Percentiles rank a stretch among this genome's conserved stretches.
phyloP scores from a whole-genome alignment of 495 filamentous ascomycete species.

The Extremus antarcticus region DNA sequence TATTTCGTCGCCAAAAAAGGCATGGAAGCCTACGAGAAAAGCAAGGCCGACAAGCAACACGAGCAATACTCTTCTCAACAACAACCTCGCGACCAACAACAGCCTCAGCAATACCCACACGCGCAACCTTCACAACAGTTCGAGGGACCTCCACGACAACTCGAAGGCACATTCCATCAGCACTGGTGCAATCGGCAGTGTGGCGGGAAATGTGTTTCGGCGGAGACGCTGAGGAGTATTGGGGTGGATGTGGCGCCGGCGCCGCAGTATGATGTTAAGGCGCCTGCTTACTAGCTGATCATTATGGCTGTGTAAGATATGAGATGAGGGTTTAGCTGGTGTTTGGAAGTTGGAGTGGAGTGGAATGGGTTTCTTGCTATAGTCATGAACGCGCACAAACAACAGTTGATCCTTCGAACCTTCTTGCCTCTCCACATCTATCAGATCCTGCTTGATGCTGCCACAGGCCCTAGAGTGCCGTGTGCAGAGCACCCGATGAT shows the following conservation, averaged over 20 bases:
- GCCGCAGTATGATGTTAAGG: not conserved
- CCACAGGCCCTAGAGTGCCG: too few relatives aligned
- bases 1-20: not conserved
- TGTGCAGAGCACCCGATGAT: too few relatives aligned
- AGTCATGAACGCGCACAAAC: too few relatives aligned
- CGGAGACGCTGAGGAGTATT: not conserved
- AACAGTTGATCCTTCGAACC: too few relatives aligned
- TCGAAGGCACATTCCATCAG: not conserved
- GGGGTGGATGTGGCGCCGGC: not conserved
- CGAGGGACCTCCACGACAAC: not conserved
- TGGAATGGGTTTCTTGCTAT: too few relatives aligned
- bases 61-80: not conserved
- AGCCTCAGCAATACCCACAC: not conserved
- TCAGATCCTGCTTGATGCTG: too few relatives aligned
- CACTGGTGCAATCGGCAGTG: not conserved
- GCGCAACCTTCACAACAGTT: not conserved
- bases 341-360: not conserved
- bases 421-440: too few relatives aligned
- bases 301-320: not conserved
- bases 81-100: not conserved
- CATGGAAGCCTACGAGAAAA: not conserved
- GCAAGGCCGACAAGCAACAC: not conserved
- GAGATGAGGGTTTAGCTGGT: not conserved
- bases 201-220: not conserved
- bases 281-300: not conserved